Evolutionary conservation across 2,329 filamentous ascomycete species (phyloP).

Genomic region (Ophiostoma pallidulum): DNA sequence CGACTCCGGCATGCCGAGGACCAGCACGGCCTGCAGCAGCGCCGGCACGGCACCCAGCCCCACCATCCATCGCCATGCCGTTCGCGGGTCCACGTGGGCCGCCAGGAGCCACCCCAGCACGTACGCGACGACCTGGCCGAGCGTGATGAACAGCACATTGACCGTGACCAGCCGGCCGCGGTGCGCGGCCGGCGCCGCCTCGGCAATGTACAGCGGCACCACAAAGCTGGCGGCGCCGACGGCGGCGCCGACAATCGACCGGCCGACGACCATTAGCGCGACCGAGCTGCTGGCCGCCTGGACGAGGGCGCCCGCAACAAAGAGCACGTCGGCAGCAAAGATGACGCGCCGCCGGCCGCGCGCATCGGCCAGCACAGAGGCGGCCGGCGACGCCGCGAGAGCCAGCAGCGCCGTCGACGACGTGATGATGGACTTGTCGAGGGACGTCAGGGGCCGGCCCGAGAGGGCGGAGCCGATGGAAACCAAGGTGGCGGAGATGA

Average conservation of each 20-base stretch:
- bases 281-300: slow-evolving; percentile 55
- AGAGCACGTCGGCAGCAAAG: slow-evolving; percentile 55
- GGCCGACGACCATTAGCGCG: slow-evolving; percentile 54
- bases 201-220: slow-evolving; percentile 79
- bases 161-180: slow-evolving; percentile 75
- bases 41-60: slow-evolving; percentile 75
- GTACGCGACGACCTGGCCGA: slow-evolving; percentile 85
- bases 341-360: slow-evolving; percentile 55
- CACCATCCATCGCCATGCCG: slow-evolving; percentile 87
- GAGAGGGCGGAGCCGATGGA: slow-evolving; percentile 53
- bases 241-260: slow-evolving; percentile 60
- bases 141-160: slow-evolving; percentile 72
- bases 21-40: slow-evolving; percentile 55
- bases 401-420: slow-evolving; percentile 60
- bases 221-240: slow-evolving; percentile 74
- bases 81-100: slow-evolving; percentile 37
- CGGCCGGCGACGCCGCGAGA: slow-evolving; percentile 52
- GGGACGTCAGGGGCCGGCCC: slow-evolving; percentile 43
- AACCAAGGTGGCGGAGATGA: slow-evolving; percentile 59
- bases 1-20: slow-evolving; percentile 74
- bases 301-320: slow-evolving; percentile 55
- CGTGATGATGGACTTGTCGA: slow-evolving; percentile 63
- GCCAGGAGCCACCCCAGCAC: slow-evolving; percentile 69
- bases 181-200: slow-evolving; percentile 67
- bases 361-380: slow-evolving; percentile 53